Conservation (phyloP, 257 asterid species). For the Solanum gandarillasii region DNA sequence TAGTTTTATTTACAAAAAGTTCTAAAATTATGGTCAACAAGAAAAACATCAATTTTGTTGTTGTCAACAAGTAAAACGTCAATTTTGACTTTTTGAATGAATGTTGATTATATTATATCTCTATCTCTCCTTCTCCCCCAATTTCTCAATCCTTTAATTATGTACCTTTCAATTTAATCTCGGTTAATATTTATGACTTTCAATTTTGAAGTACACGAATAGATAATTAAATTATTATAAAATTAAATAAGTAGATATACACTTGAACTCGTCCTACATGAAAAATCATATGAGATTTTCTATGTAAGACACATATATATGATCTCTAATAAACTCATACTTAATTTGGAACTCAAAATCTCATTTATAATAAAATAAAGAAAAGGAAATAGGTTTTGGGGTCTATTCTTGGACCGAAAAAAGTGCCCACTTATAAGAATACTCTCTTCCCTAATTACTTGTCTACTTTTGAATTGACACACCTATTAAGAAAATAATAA, state of each 20-base stretch:
- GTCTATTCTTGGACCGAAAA: too few species aligned
- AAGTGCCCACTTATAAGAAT: too few species aligned
- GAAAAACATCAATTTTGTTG: too few species aligned
- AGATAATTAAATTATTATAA: too few species aligned
- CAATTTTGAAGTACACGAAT: fast-evolving
- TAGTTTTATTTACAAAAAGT: background rate
- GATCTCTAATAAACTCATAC: background rate
- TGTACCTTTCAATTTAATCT: background rate
- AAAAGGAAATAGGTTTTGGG: background rate
- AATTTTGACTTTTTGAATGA: background rate
- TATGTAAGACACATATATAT: background rate
- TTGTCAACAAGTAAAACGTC: background rate
- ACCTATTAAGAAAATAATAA: too few species aligned
- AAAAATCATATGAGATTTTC: background rate
- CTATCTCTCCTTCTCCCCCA: background rate
- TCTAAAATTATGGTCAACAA: too few species aligned
- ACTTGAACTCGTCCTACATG: background rate
- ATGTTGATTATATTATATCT: background rate
- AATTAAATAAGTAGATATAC: too few species aligned
- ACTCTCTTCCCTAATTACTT: too few species aligned
- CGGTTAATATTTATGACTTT: too few species aligned
- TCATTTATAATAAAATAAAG: too few species aligned
- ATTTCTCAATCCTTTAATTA: background rate
- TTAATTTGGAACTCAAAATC: too few species aligned
- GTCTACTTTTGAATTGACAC: too few species aligned